Conservation (phyloP, 352 stramenopile genomes). For the Globisporangium echinulatum region DNA sequence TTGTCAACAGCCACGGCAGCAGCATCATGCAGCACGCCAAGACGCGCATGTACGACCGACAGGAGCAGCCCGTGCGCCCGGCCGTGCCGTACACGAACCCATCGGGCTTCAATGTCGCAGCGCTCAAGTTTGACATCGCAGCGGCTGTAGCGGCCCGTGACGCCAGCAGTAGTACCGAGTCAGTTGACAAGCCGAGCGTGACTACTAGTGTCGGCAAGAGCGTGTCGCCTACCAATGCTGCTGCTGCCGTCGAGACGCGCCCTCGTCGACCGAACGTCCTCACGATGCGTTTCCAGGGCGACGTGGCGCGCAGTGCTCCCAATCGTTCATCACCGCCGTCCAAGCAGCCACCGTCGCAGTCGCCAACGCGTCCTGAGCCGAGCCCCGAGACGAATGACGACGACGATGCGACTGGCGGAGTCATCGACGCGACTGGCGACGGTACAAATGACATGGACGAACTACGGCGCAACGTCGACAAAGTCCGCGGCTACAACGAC, state of each 20-base stretch:
- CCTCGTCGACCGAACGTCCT: constrained; percentile 17
- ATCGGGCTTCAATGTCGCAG: constrained; percentile 63
- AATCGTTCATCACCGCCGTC: background rate
- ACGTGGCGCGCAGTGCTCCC: constrained; percentile 3
- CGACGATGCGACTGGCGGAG: constrained; percentile 15
- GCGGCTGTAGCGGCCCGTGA: constrained; percentile 4
- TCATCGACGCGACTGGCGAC: constrained; percentile 16
- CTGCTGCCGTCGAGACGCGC: background rate
- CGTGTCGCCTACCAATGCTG: background rate
- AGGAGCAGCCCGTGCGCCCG: constrained; percentile 35
- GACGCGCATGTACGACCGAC: constrained; percentile 51
- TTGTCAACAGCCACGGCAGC: constrained; percentile 29
- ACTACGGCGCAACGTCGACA: constrained; percentile 64
- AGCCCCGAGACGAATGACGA: constrained; percentile 15
- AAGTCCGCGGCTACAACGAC: constrained; percentile 78
- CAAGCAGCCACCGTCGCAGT: constrained; percentile 13
- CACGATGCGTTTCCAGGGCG: constrained; percentile 23
- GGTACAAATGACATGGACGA: constrained; percentile 51
- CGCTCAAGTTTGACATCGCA: constrained; percentile 74
- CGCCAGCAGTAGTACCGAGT: background rate
- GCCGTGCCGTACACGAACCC: constrained; percentile 49
- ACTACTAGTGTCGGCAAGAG: no score
- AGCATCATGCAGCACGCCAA: constrained; percentile 49
- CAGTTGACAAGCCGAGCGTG: no score
- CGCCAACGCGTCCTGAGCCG: constrained; percentile 4